Evolutionary conservation across 768 basidiomycete genomes (phyloP), one percentile per base, ranked within the genome.

Genomic region (Termitomyces bulborhizus): DNA sequence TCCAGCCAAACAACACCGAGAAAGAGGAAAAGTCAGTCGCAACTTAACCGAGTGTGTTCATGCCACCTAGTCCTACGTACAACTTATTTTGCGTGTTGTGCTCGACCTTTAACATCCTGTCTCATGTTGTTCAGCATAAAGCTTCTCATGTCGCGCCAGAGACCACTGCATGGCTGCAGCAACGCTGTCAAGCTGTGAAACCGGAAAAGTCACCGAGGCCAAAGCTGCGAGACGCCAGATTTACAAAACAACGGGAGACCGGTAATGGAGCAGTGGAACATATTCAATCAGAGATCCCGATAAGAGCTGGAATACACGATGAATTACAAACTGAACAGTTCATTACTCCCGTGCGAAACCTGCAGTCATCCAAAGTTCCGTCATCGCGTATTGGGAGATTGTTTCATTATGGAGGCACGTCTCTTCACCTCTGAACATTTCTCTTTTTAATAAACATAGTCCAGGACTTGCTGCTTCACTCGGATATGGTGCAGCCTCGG

Each of bases 381-480:
- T 90, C 93, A 0, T 96, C 94, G 0, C 80, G 87, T 11, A 76
- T 98, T 8, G 95, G 93, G 4, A 80, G 95, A 15, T 66, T 98
- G 7, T 90, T 98, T 61, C 96, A 98, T 62, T 98, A 98, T 56
- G 96, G 96, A 62, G 91, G 95, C 88, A 64, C 45, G 63, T 53
- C 26, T 11, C 11, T 18, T 50, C 37, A 18, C 13, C 1, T 40
- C 21, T 42, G 26, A 18, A 11, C 37, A 16, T 29, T n/a, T 16
- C 12, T 9, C 39, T 29, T 44, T 42, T 18, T 52, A 43, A 24
- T 32, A 43, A 37, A 45, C 21, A 9, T 13, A 9, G 16, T 41
- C 1, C 62, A 98, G 95, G 94, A 40, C 81, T 99, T 4, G 95
- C 92, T 3, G 92, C 92, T 0, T 93, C 94, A 0, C 72, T 99